Evolutionary conservation across 2,329 filamentous ascomycete genomes (phyloP), one percentile per base, ranked within the genome.

Genomic region (Arthroderma uncinatum): DNA sequence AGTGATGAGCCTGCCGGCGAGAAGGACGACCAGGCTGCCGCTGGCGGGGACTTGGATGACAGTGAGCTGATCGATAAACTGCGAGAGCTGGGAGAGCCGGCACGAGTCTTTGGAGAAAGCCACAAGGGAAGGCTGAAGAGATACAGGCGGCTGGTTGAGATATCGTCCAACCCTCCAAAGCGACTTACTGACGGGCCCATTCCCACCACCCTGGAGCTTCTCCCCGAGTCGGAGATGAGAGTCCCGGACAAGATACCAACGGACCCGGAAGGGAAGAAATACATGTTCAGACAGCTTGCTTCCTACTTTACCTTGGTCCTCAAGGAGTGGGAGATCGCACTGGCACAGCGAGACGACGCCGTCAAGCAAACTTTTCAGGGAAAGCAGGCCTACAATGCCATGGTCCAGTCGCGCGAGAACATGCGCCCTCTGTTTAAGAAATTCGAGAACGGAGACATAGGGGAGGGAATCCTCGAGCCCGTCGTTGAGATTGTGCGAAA

Each of bases 271-370:
- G 86, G 77, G 0, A 81, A 83, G 48, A 75, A 79, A 47, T 90
- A 86, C 71, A 76, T 98, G 40, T 92, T 86, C 74, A 80, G 92
- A 9, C 92, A 98, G 71, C 78, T 98, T 57, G 88, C 87, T 19
- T 93, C 88, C 53, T 98, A 96, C 76, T 97, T 98, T 75, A 94
- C 88, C 55, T 89, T 98, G 83, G 83, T 98, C n/a, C 76, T 98
- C 58, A 81, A 79, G 47, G 92, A 94, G 70, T 98, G 94, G 86
- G 83, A 91, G 64, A 68, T 75, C 40, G 90, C 91, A 4, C 81
- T 98, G 65, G 82, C 82, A 4, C 73, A 75, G 50, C 78, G 83
- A 53, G 74, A 79, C 28, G 64, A 72, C 7, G 74, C 76, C 1
- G 78, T 84, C 33, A 82, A 87, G 64, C 82, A 84, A 59, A 91